Evolutionary conservation across 2,329 filamentous ascomycete species (phyloP).

Genomic region (Ophiostoma himal-ulmi): DNA sequence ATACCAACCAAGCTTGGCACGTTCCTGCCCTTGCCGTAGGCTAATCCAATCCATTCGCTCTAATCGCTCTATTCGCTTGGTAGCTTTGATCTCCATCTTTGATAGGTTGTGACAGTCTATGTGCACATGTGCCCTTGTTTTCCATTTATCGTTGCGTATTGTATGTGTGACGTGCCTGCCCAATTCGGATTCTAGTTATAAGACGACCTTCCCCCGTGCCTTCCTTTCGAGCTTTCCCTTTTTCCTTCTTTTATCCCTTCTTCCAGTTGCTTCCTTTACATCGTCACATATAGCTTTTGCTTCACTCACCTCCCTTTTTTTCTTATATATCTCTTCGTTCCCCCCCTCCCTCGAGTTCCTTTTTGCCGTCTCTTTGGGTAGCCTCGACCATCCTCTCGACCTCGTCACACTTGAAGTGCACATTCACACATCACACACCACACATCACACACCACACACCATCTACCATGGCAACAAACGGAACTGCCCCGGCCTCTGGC

Average conservation of each 20-base stretch:
- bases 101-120: background rate
- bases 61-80: background rate
- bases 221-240: constrained; percentile 18
- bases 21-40: constrained; percentile 12
- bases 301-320: background rate
- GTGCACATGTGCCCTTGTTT: background rate
- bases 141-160: background rate
- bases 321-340: background rate
- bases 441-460: background rate
- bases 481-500: constrained; percentile 2
- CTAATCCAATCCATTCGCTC: background rate
- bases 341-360: background rate
- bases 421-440: background rate
- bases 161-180: constrained; percentile 4
- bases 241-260: constrained; percentile 14
- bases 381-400: background rate
- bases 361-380: background rate
- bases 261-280: constrained; percentile 7
- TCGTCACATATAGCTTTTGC: constrained; percentile 1
- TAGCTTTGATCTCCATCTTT: no score
- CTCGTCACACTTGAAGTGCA: background rate
- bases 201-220: constrained; percentile 15
- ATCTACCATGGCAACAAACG: constrained; percentile 27
- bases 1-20: constrained; percentile 14
- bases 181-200: background rate